Base-by-base conservation (phyloP, 352 stramenopile species). In the Pythium chondricola region DNA sequence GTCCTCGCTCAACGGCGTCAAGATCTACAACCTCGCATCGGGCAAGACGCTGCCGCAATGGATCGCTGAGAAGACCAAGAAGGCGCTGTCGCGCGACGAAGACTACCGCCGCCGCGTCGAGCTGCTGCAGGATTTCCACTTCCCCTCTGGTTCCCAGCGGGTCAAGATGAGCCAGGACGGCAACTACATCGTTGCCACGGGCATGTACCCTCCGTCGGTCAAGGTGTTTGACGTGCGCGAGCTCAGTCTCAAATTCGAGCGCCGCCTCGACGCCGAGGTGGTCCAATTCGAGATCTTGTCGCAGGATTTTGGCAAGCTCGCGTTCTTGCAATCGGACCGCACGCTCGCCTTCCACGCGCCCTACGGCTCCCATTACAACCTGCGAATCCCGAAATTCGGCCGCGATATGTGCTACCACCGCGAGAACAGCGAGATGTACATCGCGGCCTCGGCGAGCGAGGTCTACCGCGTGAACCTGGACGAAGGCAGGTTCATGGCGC, bases 121-220 rank as follows among this genome's bases (percentile, higher is more conserved):
- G 61, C 68, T 99, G 17, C 81, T 99, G 52, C 97, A 99, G 82
- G 97, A 99, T 62, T 99, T 99, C 63, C 88, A 98, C 65, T 99
- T 99, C 62, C 83, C 87, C 4, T 89, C 92, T 27, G 93, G 89
- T 17, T 96, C 85, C 22, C 94, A 98, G 72, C 71, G 83, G 38
- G 63, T 99, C 21, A 90, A 94, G 41, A 96, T 98, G 81, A 97
- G 88, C 13, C 25, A 59, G 8, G 96, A 99, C 75, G 95, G 95
- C 37, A 82, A 97, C 41, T 99, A 93, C 71, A 89, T 99, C 29
- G 79, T 99, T 14, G 95, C 95, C 2, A 89, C 88, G 22, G 97
- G 97, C 18, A 96, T 95, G 30, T 99, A 99, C 75, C 90, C 91
- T 51, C 97, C 97, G 7, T 82, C 83, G 21, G 89, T 99, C 51